Evolutionary conservation across 208 protist genomes (phyloP), one percentile per base, ranked within the genome.

Genomic region (Leishmania arabica): DNA sequence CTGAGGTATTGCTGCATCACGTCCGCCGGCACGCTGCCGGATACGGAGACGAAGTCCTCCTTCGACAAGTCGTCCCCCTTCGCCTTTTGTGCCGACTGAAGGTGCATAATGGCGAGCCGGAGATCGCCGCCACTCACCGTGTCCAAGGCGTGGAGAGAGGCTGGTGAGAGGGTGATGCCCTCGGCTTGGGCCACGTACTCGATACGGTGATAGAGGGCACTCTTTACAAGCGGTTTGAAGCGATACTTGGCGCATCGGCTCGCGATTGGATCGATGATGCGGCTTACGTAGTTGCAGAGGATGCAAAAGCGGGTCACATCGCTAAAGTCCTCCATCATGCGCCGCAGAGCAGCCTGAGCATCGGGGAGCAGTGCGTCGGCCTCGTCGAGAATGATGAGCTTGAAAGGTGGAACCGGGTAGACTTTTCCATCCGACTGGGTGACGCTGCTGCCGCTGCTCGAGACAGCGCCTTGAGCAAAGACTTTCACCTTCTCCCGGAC

Each of bases 331-430:
- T 99, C 99, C 92, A 99, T 99, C 84, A 99, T 99, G 47, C 99
- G 91, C 51, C 99, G 93, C 42, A 99, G 92, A 11, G 99, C 99
- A 24, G 92, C 97, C 86, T 99, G 99, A 17, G 99, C 99, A 82
- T 99, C 99, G 0, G 86, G 85, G 42, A 99, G 99, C 92, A 99
- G 96, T 62, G 96, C 97, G 90, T 99, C 99, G 8, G 99, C 99
- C 91, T 99, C 99, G 86, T 99, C 99, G 1, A 99, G 91, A 76
- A 99, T 99, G 84, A 99, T 99, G 11, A 99, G 88, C 91, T 99
- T 99, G 90, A 99, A 99, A n/a, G 90, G 88, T 6, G 95, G 95
- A 5, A 97, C 93, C 15, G 95, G 94, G 81, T 98, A 98, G 31
- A 86, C 82, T 60, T 95, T 92, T 51, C 95, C 95, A 72, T 98